These are phyloP conservation scores for Scheffersomyces illinoinensis DNA, from an alignment of 1,139 yeast genomes.

Conservation along the genomic window DNA sequence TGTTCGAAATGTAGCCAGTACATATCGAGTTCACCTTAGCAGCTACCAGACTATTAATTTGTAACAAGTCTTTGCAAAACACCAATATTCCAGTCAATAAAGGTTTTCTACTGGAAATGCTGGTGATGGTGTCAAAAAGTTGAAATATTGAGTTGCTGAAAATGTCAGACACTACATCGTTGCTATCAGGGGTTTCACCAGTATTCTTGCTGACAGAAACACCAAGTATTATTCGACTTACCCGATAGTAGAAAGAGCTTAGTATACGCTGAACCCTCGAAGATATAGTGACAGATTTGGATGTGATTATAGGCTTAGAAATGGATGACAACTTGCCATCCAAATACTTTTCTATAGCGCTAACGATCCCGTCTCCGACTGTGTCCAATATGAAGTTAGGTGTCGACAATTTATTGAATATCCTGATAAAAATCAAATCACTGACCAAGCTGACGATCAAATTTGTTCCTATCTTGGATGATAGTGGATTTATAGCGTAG, in stretches of 20 bases:
- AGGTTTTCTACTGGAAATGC: slow-evolving; percentile 31
- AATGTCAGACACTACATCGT: slow-evolving; percentile 2
- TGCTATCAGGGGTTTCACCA: not conserved
- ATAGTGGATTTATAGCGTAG: slow-evolving; percentile 14
- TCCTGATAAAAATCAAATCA: slow-evolving; percentile 35
- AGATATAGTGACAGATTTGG: not conserved
- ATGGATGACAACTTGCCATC: slow-evolving; percentile 21
- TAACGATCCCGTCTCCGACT: slow-evolving; percentile 10
- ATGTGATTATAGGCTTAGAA: not conserved
- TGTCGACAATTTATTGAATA: slow-evolving; percentile 28
- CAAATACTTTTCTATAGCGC: slow-evolving; percentile 24
- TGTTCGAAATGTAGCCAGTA: slow-evolving; percentile 14
- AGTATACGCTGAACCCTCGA: not conserved
- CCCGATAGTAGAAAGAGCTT: not conserved
- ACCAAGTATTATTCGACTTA: not conserved
- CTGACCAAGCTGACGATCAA: slow-evolving; percentile 31
- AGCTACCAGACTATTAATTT: not conserved
- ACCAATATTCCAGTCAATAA: slow-evolving; percentile 17
- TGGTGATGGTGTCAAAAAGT: slow-evolving; percentile 29
- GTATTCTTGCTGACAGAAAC: not conserved
- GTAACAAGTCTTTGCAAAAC: not conserved
- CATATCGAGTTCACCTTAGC: slow-evolving; percentile 5
- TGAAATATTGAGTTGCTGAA: slow-evolving; percentile 22
- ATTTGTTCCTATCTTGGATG: slow-evolving; percentile 31
- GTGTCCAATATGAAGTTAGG: slow-evolving; percentile 30